A percentile compares a stretch with the other conserved stretches of the same genome.
Conservation (phyloP, 2,329 filamentous ascomycete genomes). For the Scedosporium boydii region DNA sequence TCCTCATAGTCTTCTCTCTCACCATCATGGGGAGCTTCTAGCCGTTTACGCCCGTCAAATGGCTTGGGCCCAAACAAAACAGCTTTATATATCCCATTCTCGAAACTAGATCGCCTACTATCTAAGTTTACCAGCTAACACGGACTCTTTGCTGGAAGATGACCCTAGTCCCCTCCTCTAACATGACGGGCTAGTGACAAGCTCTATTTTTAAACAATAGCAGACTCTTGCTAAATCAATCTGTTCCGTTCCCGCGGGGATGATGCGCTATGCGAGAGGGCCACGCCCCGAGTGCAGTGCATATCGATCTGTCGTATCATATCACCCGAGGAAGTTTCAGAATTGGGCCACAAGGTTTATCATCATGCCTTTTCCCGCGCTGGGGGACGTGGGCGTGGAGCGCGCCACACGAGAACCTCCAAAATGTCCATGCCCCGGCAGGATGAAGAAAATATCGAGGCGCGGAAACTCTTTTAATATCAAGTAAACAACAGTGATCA, state of each 20-base stretch:
- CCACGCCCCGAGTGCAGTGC: background rate
- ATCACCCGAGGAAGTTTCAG: constrained; percentile 3
- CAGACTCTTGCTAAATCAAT: background rate
- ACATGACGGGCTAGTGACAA: too few species aligned
- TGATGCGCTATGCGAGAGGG: background rate
- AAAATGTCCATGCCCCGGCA: background rate
- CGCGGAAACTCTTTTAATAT: too few species aligned
- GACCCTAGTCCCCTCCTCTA: too few species aligned
- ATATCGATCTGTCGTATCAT: constrained; percentile 4
- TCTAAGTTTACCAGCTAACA: too few species aligned
- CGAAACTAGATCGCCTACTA: too few species aligned
- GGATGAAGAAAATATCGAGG: background rate
- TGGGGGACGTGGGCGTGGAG: background rate
- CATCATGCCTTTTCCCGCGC: background rate
- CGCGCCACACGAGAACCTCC: background rate
- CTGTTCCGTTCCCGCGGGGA: background rate
- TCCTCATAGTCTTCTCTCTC: too few species aligned
- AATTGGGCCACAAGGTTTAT: background rate
- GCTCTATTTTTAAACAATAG: background rate
- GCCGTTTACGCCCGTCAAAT: too few species aligned
- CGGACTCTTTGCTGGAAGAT: too few species aligned
- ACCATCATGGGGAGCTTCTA: too few species aligned
- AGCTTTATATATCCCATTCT: too few species aligned
- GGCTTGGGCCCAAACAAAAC: too few species aligned
- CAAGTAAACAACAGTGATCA: background rate